Evolutionary conservation across 2,329 filamentous ascomycete genomes (phyloP).

Genomic region (Claviceps capensis): DNA sequence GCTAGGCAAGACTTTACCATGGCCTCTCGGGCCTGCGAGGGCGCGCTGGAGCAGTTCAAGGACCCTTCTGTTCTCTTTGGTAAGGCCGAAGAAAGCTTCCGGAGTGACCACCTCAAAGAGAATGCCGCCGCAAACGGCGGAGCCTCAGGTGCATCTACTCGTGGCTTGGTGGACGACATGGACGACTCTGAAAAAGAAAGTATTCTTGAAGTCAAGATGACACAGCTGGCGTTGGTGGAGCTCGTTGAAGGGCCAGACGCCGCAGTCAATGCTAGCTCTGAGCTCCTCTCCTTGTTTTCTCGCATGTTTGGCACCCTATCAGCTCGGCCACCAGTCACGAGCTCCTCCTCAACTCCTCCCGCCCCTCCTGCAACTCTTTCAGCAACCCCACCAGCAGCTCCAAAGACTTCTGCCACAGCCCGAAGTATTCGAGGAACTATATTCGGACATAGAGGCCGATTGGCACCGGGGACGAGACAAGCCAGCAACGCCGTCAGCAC

Average conservation of each 20-base stretch:
- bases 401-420: slow-evolving; percentile 59
- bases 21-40: slow-evolving; percentile 73
- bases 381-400: slow-evolving; percentile 36
- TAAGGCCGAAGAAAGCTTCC: slow-evolving; percentile 38
- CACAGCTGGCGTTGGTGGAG: slow-evolving; percentile 74
- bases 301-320: slow-evolving; percentile 55
- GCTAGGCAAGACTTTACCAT: slow-evolving; percentile 73
- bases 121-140: slow-evolving; percentile 25
- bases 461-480: slow-evolving; percentile 28
- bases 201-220: slow-evolving; percentile 92
- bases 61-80: slow-evolving; percentile 59
- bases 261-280: slow-evolving; percentile 78
- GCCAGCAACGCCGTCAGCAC: slow-evolving; percentile 18
- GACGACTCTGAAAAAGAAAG: slow-evolving; percentile 71
- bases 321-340: slow-evolving; percentile 29
- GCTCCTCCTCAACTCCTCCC: slow-evolving; percentile 10
- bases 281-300: slow-evolving; percentile 70
- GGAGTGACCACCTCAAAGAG: slow-evolving; percentile 55
- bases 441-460: slow-evolving; percentile 48
- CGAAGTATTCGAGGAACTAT: slow-evolving; percentile 62
- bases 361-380: neutral
- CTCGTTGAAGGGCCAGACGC: slow-evolving; percentile 68
- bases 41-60: slow-evolving; percentile 80
- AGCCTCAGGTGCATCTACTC: slow-evolving; percentile 11
- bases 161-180: slow-evolving; percentile 62